These are phyloP conservation scores for Testicularia cyperi DNA, from an alignment of 1,284 basidiomycete genomes.

Conservation along the genomic window DNA sequence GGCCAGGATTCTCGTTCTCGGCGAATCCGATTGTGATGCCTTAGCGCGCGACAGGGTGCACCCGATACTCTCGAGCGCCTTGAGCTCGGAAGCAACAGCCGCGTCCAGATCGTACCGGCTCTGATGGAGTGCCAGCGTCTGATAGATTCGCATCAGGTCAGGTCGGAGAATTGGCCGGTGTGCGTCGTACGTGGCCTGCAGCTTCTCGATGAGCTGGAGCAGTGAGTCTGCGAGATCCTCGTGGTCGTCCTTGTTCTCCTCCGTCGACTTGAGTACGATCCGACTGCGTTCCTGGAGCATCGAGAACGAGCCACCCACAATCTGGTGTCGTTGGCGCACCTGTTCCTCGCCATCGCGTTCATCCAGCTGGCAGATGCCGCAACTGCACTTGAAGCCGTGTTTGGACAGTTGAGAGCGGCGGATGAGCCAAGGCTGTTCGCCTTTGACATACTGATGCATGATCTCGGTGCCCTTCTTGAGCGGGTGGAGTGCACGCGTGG, in stretches of 20 bases:
- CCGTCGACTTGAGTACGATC: conserved; percentile 37
- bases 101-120: conserved; percentile 21
- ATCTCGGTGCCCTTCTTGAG: conserved; percentile 54
- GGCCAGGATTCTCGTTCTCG: conserved; percentile 9
- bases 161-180: conserved; percentile 35
- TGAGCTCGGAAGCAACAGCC: conserved; percentile 18
- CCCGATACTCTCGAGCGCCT: conserved; percentile 29
- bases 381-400: conserved; percentile 54
- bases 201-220: conserved; percentile 26
- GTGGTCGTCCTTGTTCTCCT: conserved; percentile 34
- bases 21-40: neutral
- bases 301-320: conserved; percentile 40
- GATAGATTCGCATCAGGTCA: conserved; percentile 45
- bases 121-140: conserved; percentile 37
- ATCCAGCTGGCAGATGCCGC: conserved; percentile 50
- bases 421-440: conserved; percentile 47
- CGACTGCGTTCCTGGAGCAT: conserved; percentile 50
- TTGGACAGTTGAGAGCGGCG: conserved; percentile 51
- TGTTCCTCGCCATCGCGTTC: conserved; percentile 40
- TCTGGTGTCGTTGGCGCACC: conserved; percentile 28
- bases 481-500: conserved; percentile 50
- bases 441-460: conserved; percentile 58
- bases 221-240: conserved; percentile 41
- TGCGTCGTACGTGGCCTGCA: conserved; percentile 44
- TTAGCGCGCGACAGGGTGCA: conserved; percentile 13